A percentile compares a stretch with the other conserved stretches of the same genome.
These are phyloP conservation scores for Gliomastix tumulicola DNA, from an alignment of 2,329 filamentous ascomycete species.

Conservation along the genomic window DNA sequence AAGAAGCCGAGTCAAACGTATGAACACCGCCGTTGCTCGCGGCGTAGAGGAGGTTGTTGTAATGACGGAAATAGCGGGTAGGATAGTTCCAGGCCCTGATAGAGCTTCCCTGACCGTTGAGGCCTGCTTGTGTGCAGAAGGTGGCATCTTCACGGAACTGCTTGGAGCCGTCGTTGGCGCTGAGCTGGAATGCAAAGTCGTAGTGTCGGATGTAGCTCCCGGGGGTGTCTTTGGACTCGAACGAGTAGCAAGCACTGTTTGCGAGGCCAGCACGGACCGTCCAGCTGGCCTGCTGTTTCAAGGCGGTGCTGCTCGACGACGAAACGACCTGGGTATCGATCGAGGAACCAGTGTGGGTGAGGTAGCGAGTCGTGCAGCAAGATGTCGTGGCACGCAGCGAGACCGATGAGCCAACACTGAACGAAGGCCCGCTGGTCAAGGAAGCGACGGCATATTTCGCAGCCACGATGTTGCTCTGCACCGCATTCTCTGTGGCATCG, in stretches of 20 bases:
- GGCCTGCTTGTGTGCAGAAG: conserved; percentile 47
- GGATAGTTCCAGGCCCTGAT: too few species aligned
- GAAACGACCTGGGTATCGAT: conserved; percentile 49
- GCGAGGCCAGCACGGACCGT: conserved; percentile 46
- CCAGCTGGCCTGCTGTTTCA: conserved; percentile 47
- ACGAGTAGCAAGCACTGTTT: conserved; percentile 51
- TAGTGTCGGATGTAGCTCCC: conserved; percentile 53
- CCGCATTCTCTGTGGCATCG: conserved; percentile 48
- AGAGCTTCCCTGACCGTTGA: conserved; percentile 45
- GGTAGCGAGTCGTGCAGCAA: conserved; percentile 43
- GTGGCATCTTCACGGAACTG: conserved; percentile 55
- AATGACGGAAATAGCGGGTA: too few species aligned
- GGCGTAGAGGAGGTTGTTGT: too few species aligned
- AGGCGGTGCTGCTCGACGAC: conserved; percentile 37
- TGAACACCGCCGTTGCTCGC: too few species aligned
- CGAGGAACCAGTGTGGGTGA: conserved; percentile 42
- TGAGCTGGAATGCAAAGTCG: conserved; percentile 41
- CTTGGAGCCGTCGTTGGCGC: conserved; percentile 46
- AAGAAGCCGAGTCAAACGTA: too few species aligned
- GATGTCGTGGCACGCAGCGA: too few species aligned
- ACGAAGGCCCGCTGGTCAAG: too few species aligned
- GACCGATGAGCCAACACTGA: conserved; percentile 6
- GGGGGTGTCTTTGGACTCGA: conserved; percentile 50
- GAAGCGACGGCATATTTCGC: conserved; percentile 55
- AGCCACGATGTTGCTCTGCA: conserved; percentile 54